These are phyloP conservation scores for Diddensiella santjacobensis DNA, from an alignment of 805 yeast species.

Conservation along the genomic window DNA sequence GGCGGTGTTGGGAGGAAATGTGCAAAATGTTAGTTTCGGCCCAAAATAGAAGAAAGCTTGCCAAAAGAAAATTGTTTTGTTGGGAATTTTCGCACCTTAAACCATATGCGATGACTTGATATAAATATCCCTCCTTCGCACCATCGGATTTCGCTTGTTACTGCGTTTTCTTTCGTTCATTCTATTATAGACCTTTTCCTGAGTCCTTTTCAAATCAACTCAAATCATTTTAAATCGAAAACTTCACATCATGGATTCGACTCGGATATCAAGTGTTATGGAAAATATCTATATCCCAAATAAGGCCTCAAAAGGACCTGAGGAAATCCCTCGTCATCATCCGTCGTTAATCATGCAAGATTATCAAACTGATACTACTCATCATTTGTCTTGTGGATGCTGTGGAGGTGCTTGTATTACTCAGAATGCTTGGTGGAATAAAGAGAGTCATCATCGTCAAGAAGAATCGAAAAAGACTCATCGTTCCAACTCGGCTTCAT, in stretches of 20 bases:
- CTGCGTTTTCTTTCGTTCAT: no score
- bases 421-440: conserved; percentile 38
- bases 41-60: background rate
- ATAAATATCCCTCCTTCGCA: no score
- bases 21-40: background rate
- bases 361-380: conserved; percentile 48
- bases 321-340: conserved; percentile 46
- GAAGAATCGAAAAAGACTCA: background rate
- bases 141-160: no score
- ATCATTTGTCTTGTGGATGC: conserved; percentile 42
- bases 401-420: conserved; percentile 39
- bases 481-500: conserved; percentile 5
- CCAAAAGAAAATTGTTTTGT: background rate
- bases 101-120: background rate
- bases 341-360: conserved; percentile 59
- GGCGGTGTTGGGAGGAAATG: background rate
- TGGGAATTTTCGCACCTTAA: background rate
- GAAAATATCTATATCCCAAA: conserved; percentile 49
- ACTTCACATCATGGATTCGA: conserved; percentile 46
- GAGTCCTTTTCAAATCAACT: background rate
- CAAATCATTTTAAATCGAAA: conserved; percentile 13
- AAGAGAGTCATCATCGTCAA: conserved; percentile 11
- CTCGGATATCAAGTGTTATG: conserved; percentile 37
- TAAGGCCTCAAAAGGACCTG: conserved; percentile 15
- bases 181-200: no score